phyloP scores from a whole-genome alignment of 2,329 filamentous ascomycete genomes.

The Monilinia fructigena region DNA sequence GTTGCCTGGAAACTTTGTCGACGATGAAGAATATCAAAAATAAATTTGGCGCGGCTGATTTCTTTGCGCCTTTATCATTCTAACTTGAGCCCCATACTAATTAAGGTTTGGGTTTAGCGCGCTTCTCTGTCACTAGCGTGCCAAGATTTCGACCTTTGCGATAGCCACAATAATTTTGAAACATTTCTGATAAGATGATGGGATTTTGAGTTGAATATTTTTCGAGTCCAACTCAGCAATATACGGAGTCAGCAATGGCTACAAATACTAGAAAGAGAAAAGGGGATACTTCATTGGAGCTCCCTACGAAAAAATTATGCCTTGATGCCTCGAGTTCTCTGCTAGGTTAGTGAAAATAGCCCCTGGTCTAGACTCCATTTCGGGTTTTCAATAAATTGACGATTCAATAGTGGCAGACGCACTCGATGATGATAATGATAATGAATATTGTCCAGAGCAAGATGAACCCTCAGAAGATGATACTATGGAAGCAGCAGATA shows the following conservation, averaged over 20 bases:
- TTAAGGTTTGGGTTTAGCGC: constrained; percentile 31
- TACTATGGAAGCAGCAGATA: constrained; percentile 42
- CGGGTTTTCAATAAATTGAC: constrained; percentile 10
- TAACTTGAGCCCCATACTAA: constrained; percentile 22
- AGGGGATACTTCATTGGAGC: constrained; percentile 25
- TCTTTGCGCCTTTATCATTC: constrained; percentile 22
- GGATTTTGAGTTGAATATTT: background rate
- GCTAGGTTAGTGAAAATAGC: constrained; percentile 20
- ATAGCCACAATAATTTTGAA: constrained; percentile 26
- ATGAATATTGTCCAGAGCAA: constrained; percentile 41
- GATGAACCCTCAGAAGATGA: constrained; percentile 38
- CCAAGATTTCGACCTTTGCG: constrained; percentile 27
- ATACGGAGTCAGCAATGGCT: constrained; percentile 30
- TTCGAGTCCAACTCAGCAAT: constrained; percentile 12
- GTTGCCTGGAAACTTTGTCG: constrained; percentile 6
- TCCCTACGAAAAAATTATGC: constrained; percentile 30
- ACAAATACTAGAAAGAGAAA: constrained; percentile 32
- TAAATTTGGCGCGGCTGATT: constrained; percentile 29
- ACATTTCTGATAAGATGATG: constrained; percentile 23
- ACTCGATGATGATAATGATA: constrained; percentile 43
- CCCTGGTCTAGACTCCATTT: constrained; percentile 25
- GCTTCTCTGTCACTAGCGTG: constrained; percentile 29
- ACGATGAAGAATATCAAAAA: constrained; percentile 26
- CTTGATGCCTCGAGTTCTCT: constrained; percentile 25
- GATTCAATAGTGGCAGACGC: constrained; percentile 35